Conservation (phyloP, 257 asterid genomes). For the Lycium barbarum region DNA sequence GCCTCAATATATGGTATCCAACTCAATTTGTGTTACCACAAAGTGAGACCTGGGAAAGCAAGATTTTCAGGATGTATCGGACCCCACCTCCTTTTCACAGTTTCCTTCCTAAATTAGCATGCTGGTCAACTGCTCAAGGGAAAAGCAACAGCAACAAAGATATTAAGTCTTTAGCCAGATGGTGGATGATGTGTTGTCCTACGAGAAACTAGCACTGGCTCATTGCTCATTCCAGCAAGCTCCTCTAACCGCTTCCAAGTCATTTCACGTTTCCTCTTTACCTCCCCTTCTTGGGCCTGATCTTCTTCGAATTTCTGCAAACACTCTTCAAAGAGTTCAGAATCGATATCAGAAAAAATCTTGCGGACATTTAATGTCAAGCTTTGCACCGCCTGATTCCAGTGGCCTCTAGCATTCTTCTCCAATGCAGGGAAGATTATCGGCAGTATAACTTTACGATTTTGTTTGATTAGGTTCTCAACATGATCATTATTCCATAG, state of each 20-base stretch:
- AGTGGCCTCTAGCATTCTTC: conserved; percentile 69
- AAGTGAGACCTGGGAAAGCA: conserved; percentile 42
- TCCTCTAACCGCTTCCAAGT: conserved; percentile 76
- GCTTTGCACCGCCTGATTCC: conserved; percentile 83
- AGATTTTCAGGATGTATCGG: conserved; percentile 39
- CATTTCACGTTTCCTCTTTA: conserved; percentile 59
- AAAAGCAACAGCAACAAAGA: conserved; percentile 31
- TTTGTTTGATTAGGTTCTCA: conserved; percentile 73
- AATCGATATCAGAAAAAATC: conserved; percentile 68
- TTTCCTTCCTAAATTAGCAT: conserved; percentile 42
- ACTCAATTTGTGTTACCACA: conserved; percentile 35
- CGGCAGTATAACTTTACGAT: conserved; percentile 69
- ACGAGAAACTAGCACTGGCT: conserved; percentile 49
- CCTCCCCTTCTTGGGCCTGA: conserved; percentile 53
- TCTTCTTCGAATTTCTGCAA: conserved; percentile 62
- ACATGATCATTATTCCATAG: conserved; percentile 79
- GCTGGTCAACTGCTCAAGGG: conserved; percentile 38
- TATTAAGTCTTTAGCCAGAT: conserved; percentile 50
- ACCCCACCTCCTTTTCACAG: conserved; percentile 39
- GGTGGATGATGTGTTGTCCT: conserved; percentile 40
- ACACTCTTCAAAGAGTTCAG: conserved; percentile 74
- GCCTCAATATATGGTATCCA: conserved; percentile 40
- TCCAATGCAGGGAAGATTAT: conserved; percentile 71
- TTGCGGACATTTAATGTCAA: conserved; percentile 69
- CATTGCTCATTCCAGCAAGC: conserved; percentile 57